These are phyloP conservation scores for Trichosporon faecale DNA, from an alignment of 1,284 basidiomycete genomes.

Conservation along the genomic window DNA sequence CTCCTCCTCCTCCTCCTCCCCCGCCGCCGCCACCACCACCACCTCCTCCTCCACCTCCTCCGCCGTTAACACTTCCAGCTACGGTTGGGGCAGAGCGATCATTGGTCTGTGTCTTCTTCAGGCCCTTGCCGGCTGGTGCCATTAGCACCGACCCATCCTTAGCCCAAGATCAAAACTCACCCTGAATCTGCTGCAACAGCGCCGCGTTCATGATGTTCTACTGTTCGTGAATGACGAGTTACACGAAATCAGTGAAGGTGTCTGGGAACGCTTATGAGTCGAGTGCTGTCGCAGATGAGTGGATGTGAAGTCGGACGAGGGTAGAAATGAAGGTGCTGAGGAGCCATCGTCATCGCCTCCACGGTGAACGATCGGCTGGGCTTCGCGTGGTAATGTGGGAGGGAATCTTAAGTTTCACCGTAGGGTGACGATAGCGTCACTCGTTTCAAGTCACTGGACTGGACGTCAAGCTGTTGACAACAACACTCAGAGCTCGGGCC, in stretches of 20 bases:
- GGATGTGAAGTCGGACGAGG: neutral
- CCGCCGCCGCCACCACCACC: conserved; percentile 54
- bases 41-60: conserved; percentile 50
- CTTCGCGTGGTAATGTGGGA: conserved; percentile 6
- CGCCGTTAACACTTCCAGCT: conserved; percentile 54
- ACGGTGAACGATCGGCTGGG: neutral
- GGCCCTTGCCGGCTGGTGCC: conserved; percentile 61
- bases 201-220: conserved; percentile 41
- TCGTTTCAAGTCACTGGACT: neutral
- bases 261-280: neutral
- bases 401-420: neutral
- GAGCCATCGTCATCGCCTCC: conserved; percentile 14
- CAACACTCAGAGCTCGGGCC: neutral
- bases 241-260: neutral
- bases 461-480: neutral
- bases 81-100: conserved; percentile 72
- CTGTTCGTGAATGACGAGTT: neutral
- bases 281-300: neutral
- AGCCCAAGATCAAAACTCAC: conserved; percentile 21
- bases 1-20: conserved; percentile 53
- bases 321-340: neutral
- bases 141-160: neutral
- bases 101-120: conserved; percentile 77
- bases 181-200: conserved; percentile 45
- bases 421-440: conserved; percentile 4